Evolutionary conservation across 2,329 filamentous ascomycete species (phyloP), one percentile per base, ranked within the genome.

Genomic region (Fusarium falciforme): DNA sequence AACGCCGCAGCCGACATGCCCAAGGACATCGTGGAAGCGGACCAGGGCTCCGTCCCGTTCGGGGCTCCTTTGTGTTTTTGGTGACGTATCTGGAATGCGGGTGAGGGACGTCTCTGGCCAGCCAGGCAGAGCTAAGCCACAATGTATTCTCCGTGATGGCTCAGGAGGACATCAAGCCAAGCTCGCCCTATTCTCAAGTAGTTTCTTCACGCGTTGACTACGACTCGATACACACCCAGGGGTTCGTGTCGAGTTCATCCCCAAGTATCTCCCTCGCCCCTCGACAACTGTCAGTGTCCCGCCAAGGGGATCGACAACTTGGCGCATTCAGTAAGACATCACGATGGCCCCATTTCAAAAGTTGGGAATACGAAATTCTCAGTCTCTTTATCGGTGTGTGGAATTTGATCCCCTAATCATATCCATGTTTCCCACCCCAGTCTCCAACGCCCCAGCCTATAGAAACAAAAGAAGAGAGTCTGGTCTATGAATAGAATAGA

Each of bases 401-500:
- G 59, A 66, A 64, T 66, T 63, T 29, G 55, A 55, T 42, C 52
- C 68, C 47, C 47, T 31, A 29, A 52, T 31, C 47, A 52, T 38
- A 52, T 38, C 40, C 40, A 22, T 22, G n/a, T 7, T 47, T 27
- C 60, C 25, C 57, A 31, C 57, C 33, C 58, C 58, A 16, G 40
- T 66, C 44, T 71, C 60, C n/a, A 74, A 74, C 64, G 58, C 68
- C 71, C 68, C 71, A 58, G 35, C 63, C 69, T 64, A 58, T 68
- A 64, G 16, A 36, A 68, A 36, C 12, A 57, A 57, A 36, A 69
- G 57, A 64, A 44, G 55, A 67, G 59, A 63, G 58, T 38, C 72
- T 61, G 31, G 40, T 74, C 71, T 72, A 74, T 74, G 64, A 72
- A 74, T 69, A 74, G 52, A 66, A 57, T n/a, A 44, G n/a, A 52